phyloP scores from a whole-genome alignment of 768 basidiomycete genomes.

The Auricularia sp. region DNA sequence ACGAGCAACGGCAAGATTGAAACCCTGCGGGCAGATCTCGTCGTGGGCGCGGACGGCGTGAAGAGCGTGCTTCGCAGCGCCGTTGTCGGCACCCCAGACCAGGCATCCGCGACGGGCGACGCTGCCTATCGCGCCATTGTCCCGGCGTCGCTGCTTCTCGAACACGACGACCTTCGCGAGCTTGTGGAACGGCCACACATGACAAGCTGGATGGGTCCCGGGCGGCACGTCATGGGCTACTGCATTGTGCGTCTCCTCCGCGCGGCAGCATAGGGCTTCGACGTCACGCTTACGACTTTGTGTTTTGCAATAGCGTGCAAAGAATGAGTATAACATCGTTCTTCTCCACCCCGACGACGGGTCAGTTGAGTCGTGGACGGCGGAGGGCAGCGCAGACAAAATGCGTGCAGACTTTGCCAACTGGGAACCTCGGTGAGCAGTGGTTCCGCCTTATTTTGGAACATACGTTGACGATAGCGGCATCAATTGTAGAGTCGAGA shows the following conservation, averaged over 20 bases:
- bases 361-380: constrained; percentile 36
- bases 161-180: constrained; percentile 40
- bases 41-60: constrained; percentile 30
- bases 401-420: constrained; percentile 38
- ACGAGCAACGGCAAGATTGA: neutral
- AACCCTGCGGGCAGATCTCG: neutral
- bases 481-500: constrained; percentile 23
- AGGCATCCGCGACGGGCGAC: constrained; percentile 46
- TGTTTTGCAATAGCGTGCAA: constrained; percentile 11
- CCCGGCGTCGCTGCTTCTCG: constrained; percentile 32
- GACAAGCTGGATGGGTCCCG: constrained; percentile 39
- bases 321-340: constrained; percentile 33
- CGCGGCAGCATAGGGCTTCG: constrained; percentile 14
- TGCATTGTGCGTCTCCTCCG: constrained; percentile 1
- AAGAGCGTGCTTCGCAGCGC: constrained; percentile 42
- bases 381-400: constrained; percentile 32
- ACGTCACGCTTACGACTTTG: neutral
- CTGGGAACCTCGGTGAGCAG: constrained; percentile 34
- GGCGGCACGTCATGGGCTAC: constrained; percentile 6
- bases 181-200: constrained; percentile 44
- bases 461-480: neutral
- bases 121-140: constrained; percentile 52
- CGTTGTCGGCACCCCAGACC: constrained; percentile 36
- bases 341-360: constrained; percentile 31
- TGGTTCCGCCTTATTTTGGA: neutral